Evolutionary conservation across 1,139 yeast species (phyloP), one percentile per base, ranked within the genome.

Genomic region (Kluyveromyces sp.): DNA sequence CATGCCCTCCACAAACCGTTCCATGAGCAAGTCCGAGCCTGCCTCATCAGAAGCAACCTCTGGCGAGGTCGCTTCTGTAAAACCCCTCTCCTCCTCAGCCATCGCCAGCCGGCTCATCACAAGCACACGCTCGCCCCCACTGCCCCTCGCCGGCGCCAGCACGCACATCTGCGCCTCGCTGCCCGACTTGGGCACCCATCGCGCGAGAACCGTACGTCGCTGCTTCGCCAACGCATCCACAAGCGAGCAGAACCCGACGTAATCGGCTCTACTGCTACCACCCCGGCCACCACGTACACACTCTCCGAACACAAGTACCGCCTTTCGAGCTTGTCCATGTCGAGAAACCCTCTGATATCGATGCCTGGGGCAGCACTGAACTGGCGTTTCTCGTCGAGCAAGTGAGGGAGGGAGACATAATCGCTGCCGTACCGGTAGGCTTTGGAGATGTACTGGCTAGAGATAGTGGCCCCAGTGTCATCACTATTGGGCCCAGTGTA

Each of bases 71-170:
- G 86, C 82, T 54, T 85, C 83, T 41, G 71, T 70, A 15, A 84
- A 79, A 10, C 76, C 67, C 52, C 83, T 78, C 53, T 79, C 83
- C 60, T 90, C 97, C 55, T 88, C 96, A 33, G 75, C 74, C 63
- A 78, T 86, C 1, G 97, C 95, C n/a, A 89, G 61, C 38, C 81
- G 69, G 4, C 65, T 63, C 47, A 72, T 53, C 2, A 74, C 57
- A 36, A 78, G 59, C 0, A 60, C 60, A 31, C 65, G 50, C 15
- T 21, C 43, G 32, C 7, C 45, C 60, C 54, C 53, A 1, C 66
- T 60, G 33, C 70, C 61, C 15, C 29, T 34, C 40, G 67, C 58
- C 0, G 92, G 96, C 35, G 74, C 66, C 51, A 83, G 62, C 1
- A 75, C 77, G 42, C 82, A 80, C 64, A 84, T 70, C 46, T 71